Percentiles rank a stretch among this genome's conserved stretches.
phyloP scores from a whole-genome alignment of 2,329 filamentous ascomycete species.

The Fusarium pininemorale region DNA sequence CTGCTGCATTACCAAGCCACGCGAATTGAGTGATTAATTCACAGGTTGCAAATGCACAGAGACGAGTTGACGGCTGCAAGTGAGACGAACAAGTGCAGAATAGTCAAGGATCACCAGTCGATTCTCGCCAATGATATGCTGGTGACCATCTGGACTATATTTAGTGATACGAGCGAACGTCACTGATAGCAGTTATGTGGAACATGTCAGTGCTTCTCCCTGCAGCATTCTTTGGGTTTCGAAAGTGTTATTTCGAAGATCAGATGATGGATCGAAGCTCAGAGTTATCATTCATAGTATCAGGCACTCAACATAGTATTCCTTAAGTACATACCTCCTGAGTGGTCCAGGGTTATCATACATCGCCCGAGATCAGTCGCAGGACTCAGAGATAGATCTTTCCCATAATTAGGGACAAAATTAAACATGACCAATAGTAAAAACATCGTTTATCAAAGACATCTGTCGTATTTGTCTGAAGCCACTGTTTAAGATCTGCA shows the following conservation, averaged over 20 bases:
- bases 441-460: neutral
- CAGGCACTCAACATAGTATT: neutral
- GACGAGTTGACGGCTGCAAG: constrained; percentile 19
- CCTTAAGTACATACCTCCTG: neutral
- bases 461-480: neutral
- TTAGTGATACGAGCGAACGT: neutral
- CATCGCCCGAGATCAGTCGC: neutral
- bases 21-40: constrained; percentile 23
- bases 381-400: neutral
- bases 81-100: constrained; percentile 17
- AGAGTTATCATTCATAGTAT: neutral
- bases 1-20: constrained; percentile 23
- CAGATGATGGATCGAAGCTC: neutral
- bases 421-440: neutral
- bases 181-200: neutral
- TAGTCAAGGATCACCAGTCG: constrained; percentile 15
- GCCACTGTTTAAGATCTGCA: constrained; percentile 25
- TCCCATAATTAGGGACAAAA: neutral
- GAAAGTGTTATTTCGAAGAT: neutral
- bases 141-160: constrained; percentile 9
- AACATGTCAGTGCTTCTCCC: neutral
- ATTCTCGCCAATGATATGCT: constrained; percentile 22
- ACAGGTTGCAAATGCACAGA: constrained; percentile 1
- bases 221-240: neutral
- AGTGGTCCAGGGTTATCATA: neutral